phyloP scores from a whole-genome alignment of 164 flowering plant genomes.

The Hamamelis virginiana region DNA sequence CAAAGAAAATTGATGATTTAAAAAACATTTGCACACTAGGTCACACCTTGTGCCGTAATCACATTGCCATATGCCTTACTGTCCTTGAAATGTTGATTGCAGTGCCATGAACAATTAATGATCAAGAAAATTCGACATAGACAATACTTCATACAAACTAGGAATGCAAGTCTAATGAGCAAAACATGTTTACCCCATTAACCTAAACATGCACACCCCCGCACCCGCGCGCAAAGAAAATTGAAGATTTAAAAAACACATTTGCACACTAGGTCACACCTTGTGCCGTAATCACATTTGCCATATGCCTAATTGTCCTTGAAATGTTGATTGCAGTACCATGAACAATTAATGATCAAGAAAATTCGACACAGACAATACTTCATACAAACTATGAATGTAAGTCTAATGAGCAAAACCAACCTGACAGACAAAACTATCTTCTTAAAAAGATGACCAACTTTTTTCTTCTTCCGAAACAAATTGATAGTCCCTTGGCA shows the following conservation, averaged over 20 bases:
- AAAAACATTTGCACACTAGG: too few relatives aligned
- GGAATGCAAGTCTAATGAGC: neutral
- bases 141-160: neutral
- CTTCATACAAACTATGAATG: neutral
- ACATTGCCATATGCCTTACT: too few relatives aligned
- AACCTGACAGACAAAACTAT: constrained; percentile 53
- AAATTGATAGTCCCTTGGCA: constrained; percentile 50
- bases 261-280: too few relatives aligned
- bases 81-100: neutral
- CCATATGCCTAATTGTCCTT: too few relatives aligned
- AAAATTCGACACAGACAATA: too few relatives aligned
- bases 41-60: too few relatives aligned
- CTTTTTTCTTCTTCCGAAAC: constrained; percentile 53
- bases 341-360: neutral
- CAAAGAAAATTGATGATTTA: too few relatives aligned
- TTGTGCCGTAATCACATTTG: too few relatives aligned
- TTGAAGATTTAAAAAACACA: too few relatives aligned
- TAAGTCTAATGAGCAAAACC: constrained; percentile 12
- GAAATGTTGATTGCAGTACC: neutral
- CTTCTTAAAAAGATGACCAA: constrained; percentile 37
- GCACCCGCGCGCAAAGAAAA: too few relatives aligned
- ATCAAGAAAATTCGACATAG: neutral
- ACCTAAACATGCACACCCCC: too few relatives aligned
- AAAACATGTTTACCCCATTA: too few relatives aligned
- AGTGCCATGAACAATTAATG: neutral